phyloP scores from a whole-genome alignment of 2,329 filamentous ascomycete genomes.

The Penicillium sp. region DNA sequence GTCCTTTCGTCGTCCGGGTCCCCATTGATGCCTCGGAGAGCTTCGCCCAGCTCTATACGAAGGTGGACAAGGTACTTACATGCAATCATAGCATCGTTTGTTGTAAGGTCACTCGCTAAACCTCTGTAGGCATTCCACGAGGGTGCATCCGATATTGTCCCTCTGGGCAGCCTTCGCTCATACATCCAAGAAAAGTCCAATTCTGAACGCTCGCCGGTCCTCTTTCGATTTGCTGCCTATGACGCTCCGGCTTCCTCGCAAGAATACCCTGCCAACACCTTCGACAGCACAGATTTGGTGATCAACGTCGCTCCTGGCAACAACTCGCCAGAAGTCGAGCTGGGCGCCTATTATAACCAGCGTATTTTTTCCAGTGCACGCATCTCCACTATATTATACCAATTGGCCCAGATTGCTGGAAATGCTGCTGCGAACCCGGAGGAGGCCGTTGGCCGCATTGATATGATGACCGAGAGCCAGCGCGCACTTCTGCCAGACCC shows the following conservation, averaged over 20 bases:
- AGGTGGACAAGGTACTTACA: conserved; percentile 39
- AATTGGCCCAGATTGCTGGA: conserved; percentile 42
- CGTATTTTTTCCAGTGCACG: conserved; percentile 47
- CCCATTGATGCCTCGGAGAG: conserved; percentile 41
- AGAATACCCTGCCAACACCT: conserved; percentile 43
- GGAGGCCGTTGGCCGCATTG: conserved; percentile 43
- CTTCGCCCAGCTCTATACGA: conserved; percentile 41
- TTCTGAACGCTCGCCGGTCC: conserved; percentile 37
- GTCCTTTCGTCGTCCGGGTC: conserved; percentile 46
- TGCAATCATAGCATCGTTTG: not conserved
- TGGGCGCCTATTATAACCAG: conserved; percentile 46
- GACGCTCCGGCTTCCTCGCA: conserved; percentile 43
- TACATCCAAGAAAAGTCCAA: conserved; percentile 43
- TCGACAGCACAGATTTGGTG: conserved; percentile 45
- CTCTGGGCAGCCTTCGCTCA: conserved; percentile 39
- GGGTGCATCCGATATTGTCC: conserved; percentile 43
- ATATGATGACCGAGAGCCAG: conserved; percentile 41
- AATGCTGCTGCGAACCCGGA: conserved; percentile 42
- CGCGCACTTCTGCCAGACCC: conserved; percentile 41
- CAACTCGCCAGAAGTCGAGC: conserved; percentile 26
- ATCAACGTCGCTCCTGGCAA: conserved; percentile 36
- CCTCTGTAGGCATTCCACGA: conserved; percentile 37
- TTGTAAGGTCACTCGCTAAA: conserved; percentile 4
- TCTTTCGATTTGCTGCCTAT: conserved; percentile 50
- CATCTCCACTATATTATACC: conserved; percentile 44